These are phyloP conservation scores for Kondoa subrosea DNA, from an alignment of 768 basidiomycete genomes.

Conservation along the genomic window DNA sequence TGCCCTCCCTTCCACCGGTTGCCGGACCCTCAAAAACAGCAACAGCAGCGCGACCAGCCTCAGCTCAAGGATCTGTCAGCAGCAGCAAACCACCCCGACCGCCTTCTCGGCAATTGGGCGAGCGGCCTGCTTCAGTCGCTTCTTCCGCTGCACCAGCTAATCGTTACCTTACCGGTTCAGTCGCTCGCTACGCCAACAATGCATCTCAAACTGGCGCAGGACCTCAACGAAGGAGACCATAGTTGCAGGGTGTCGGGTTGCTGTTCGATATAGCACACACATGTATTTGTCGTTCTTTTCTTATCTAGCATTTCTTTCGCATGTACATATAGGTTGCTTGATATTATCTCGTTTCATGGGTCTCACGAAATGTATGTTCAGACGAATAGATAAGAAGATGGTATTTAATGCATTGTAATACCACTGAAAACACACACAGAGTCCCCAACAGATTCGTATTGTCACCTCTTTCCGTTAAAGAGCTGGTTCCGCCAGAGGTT, in stretches of 20 bases:
- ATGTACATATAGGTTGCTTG: too few species aligned
- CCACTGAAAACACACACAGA: too few species aligned
- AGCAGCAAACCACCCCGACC: background rate
- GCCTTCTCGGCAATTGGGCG: background rate
- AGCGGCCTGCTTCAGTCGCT: background rate
- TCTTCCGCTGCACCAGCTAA: background rate
- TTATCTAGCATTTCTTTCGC: too few species aligned
- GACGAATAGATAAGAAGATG: too few species aligned
- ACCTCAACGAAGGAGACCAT: background rate
- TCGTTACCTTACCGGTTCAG: background rate
- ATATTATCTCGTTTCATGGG: too few species aligned
- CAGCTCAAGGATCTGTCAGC: background rate
- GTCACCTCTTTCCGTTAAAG: too few species aligned
- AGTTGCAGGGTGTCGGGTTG: background rate
- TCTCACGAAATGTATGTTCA: too few species aligned
- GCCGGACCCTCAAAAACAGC: background rate
- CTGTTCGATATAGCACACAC: background rate
- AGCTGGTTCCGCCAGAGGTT: too few species aligned
- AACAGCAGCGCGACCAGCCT: background rate
- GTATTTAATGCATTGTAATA: too few species aligned
- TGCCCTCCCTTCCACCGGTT: background rate
- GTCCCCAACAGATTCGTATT: too few species aligned
- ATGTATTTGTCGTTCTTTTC: too few species aligned
- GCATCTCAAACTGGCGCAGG: background rate
- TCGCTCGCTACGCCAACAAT: background rate